Evolutionary conservation across 2,329 filamentous ascomycete species (phyloP).

Genomic region (Fusarium nodosum): DNA sequence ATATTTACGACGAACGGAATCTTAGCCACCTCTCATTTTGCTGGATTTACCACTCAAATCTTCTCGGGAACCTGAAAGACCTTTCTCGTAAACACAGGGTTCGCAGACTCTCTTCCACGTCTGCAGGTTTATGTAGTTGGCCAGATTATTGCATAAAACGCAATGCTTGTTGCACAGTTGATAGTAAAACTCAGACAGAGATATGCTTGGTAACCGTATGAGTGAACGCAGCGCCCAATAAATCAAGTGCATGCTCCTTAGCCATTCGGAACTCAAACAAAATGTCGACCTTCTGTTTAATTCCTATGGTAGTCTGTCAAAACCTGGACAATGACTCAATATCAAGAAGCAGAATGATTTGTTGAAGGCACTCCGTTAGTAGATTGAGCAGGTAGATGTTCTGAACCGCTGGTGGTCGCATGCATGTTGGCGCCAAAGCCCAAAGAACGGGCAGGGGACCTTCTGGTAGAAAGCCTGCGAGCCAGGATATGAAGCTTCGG

Average conservation of each 20-base stretch:
- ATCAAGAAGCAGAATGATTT: conserved; percentile 50
- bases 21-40: too few relatives aligned
- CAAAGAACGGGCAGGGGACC: too few relatives aligned
- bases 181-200: conserved; percentile 45
- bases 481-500: not conserved
- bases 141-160: too few relatives aligned
- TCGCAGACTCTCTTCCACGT: not conserved
- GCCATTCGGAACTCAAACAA: conserved; percentile 47
- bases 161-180: conserved; percentile 43
- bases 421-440: not conserved
- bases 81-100: not conserved
- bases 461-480: not conserved
- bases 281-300: conserved; percentile 44
- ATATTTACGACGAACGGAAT: too few relatives aligned
- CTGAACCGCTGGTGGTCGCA: too few relatives aligned
- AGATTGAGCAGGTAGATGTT: not conserved
- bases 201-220: conserved; percentile 46
- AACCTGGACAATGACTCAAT: conserved; percentile 52
- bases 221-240: conserved; percentile 51
- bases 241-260: conserved; percentile 46
- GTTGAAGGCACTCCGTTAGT: not conserved
- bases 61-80: not conserved
- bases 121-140: not conserved
- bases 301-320: conserved; percentile 48
- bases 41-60: not conserved